Evolutionary conservation across 306 rosid genomes (phyloP).

Genomic region (Cercis canadensis): DNA sequence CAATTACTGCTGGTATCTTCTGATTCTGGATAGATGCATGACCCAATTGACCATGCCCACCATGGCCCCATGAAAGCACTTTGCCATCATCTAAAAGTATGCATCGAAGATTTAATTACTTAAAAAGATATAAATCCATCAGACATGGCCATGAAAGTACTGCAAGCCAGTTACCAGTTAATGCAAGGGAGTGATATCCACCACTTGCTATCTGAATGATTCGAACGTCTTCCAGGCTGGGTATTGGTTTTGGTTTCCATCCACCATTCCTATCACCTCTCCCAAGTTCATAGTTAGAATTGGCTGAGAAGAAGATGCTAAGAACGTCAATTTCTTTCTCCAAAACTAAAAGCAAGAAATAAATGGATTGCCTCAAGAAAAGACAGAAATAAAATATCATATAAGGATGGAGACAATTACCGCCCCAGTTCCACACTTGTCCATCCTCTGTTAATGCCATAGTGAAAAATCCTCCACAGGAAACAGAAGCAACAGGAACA

Average conservation of each 20-base stretch:
- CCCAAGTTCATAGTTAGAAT: slow-evolving; percentile 94
- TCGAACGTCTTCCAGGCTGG: slow-evolving; percentile 67
- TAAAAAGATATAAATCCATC: slow-evolving; percentile 8
- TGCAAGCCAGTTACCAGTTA: slow-evolving; percentile 63
- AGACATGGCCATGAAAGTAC: slow-evolving; percentile 16
- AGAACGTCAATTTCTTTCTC: slow-evolving; percentile 36
- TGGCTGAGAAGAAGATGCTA: slow-evolving; percentile 57
- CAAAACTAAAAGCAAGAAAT: slow-evolving; percentile 27
- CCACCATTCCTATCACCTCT: slow-evolving; percentile 89
- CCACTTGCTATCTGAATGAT: slow-evolving; percentile 83
- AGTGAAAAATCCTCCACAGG: slow-evolving; percentile 94
- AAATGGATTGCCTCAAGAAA: slow-evolving; percentile 7
- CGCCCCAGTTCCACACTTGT: slow-evolving; percentile 95
- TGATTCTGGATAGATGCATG: slow-evolving; percentile 71
- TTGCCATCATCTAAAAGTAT: slow-evolving; percentile 74
- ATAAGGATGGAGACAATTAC: slow-evolving; percentile 46
- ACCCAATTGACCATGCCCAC: slow-evolving; percentile 94
- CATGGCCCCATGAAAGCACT: slow-evolving; percentile 98
- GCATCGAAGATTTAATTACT: slow-evolving; percentile 32
- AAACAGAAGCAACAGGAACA: slow-evolving; percentile 73
- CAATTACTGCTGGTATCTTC: slow-evolving; percentile 67
- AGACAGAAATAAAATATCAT: neutral
- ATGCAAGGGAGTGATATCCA: slow-evolving; percentile 96
- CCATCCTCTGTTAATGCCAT: slow-evolving; percentile 78
- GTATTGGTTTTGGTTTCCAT: slow-evolving; percentile 82